Evolutionary conservation across 2,329 filamentous ascomycete genomes (phyloP).

Genomic region (Purpureocillium takamizusanense): DNA sequence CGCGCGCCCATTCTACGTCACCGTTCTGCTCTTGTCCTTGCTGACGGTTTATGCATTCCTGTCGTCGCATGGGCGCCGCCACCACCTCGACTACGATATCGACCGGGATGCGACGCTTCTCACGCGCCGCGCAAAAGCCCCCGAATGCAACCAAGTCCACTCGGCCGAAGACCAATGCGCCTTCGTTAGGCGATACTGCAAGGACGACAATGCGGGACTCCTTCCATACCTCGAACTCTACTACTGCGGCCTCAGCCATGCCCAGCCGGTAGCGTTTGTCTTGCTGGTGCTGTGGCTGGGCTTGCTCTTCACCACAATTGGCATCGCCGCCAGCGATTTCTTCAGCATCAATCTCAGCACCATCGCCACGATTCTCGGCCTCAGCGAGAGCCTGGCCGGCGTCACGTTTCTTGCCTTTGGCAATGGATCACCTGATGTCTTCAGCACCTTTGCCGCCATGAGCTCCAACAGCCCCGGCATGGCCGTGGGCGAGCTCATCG

Average conservation of each 20-base stretch:
- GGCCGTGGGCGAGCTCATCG: slow-evolving; percentile 89
- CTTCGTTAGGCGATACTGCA: slow-evolving; percentile 74
- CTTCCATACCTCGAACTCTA: slow-evolving; percentile 84
- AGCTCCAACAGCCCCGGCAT: slow-evolving; percentile 93
- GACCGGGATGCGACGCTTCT: slow-evolving; percentile 10
- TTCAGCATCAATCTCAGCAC: slow-evolving; percentile 96
- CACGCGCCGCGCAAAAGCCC: slow-evolving; percentile 18
- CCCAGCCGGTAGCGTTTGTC: slow-evolving; percentile 68
- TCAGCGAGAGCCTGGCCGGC: slow-evolving; percentile 92
- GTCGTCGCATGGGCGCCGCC: slow-evolving; percentile 11
- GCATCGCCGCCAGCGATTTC: slow-evolving; percentile 96
- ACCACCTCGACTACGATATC: slow-evolving; percentile 3
- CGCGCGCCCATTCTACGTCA: slow-evolving; percentile 40
- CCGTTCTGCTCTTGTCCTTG: slow-evolving; percentile 35
- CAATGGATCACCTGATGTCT: slow-evolving; percentile 96
- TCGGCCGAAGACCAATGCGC: slow-evolving; percentile 71
- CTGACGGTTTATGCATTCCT: slow-evolving; percentile 37
- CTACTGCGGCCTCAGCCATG: slow-evolving; percentile 67
- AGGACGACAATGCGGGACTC: slow-evolving; percentile 82
- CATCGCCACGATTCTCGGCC: slow-evolving; percentile 76
- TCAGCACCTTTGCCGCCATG: slow-evolving; percentile 98
- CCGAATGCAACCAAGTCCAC: slow-evolving; percentile 72
- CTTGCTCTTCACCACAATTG: slow-evolving; percentile 90
- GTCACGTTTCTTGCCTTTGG: slow-evolving; percentile 96
- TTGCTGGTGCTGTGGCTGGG: slow-evolving; percentile 76